Conservation (phyloP, 176 grass and related monocot genomes). For the Tillandsia leiboldiana region DNA sequence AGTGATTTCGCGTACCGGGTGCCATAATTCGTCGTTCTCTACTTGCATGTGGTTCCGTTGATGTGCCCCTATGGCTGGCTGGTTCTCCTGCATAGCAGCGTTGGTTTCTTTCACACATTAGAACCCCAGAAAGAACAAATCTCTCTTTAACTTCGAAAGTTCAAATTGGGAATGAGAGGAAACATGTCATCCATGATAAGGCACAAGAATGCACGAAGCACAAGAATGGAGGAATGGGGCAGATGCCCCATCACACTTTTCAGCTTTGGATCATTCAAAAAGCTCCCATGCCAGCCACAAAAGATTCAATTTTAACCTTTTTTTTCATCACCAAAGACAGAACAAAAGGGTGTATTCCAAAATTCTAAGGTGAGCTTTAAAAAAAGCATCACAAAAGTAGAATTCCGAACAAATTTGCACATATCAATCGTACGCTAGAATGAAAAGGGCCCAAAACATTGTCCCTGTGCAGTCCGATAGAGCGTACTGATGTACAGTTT, state of each 20-base stretch:
- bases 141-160: neutral
- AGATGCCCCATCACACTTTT: constrained; percentile 87
- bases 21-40: constrained; percentile 91
- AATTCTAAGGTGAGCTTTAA: neutral
- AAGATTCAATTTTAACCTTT: neutral
- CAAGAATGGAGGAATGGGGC: constrained; percentile 93
- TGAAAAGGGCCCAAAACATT: constrained; percentile 97
- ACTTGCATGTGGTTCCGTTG: constrained; percentile 90
- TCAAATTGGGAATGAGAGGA: constrained; percentile 4
- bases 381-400: constrained; percentile 1
- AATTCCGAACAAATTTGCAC: neutral
- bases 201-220: constrained; percentile 83
- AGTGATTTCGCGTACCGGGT: constrained; percentile 43
- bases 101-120: neutral
- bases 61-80: constrained; percentile 91
- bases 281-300: constrained; percentile 87
- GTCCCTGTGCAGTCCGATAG: constrained; percentile 97
- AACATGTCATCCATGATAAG: constrained; percentile 81
- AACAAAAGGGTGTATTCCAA: constrained; percentile 1
- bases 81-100: constrained; percentile 52
- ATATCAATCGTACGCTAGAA: constrained; percentile 92
- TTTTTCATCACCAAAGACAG: too few species aligned
- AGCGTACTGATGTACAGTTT: constrained; percentile 14
- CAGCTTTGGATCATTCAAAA: constrained; percentile 64
- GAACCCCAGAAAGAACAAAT: neutral